These are phyloP conservation scores for Cyclostephanos invisitatus DNA, from an alignment of 108 stramenopile species.

Conservation along the genomic window DNA sequence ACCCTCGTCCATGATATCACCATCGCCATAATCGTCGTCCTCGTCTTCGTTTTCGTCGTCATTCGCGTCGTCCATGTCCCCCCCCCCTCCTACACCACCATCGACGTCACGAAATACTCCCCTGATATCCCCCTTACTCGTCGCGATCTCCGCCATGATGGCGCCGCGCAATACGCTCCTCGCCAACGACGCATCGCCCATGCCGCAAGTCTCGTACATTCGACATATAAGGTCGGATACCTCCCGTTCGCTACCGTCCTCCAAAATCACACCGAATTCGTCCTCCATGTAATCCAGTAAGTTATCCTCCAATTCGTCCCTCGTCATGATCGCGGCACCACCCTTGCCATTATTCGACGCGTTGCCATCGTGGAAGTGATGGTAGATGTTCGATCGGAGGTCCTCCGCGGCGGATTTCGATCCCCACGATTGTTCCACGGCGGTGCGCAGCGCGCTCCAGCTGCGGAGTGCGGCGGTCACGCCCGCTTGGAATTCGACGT, in stretches of 20 bases:
- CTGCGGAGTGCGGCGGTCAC: constrained; percentile 83
- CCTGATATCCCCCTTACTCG: constrained; percentile 45
- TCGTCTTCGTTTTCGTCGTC: background rate
- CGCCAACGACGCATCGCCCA: constrained; percentile 55
- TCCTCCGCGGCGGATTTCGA: constrained; percentile 49
- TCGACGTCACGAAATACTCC: constrained; percentile 54
- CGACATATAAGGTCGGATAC: constrained; percentile 68
- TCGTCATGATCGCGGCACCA: constrained; percentile 45
- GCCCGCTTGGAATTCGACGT: constrained; percentile 79
- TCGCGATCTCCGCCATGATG: constrained; percentile 46
- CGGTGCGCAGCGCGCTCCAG: constrained; percentile 80
- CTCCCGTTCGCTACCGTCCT: constrained; percentile 77
- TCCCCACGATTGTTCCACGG: constrained; percentile 83
- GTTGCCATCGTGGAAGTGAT: constrained; percentile 63
- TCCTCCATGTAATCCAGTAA: constrained; percentile 84
- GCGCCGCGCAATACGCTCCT: constrained; percentile 56
- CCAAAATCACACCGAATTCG: constrained; percentile 82
- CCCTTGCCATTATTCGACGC: too few relatives aligned
- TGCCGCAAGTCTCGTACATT: too few relatives aligned
- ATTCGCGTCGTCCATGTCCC: background rate
- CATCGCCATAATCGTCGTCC: background rate
- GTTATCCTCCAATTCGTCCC: constrained; percentile 72
- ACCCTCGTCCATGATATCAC: constrained; percentile 12
- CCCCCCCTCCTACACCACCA: constrained; percentile 2
- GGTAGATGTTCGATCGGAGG: constrained; percentile 42